phyloP scores from a whole-genome alignment of 2,329 filamentous ascomycete genomes.

The Talaromyces sp. region DNA sequence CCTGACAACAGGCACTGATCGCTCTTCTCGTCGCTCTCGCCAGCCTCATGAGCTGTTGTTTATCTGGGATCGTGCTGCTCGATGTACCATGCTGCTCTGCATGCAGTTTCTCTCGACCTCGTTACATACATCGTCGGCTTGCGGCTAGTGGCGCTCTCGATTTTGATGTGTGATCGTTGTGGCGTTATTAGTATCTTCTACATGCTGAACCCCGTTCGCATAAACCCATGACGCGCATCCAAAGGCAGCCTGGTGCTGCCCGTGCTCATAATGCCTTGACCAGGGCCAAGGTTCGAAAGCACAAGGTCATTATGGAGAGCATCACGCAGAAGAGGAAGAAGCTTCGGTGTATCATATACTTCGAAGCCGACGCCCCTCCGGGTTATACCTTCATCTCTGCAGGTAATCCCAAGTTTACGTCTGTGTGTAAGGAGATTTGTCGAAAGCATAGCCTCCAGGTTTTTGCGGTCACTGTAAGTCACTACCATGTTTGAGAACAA shows the following conservation, averaged over 20 bases:
- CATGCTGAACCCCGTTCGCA: neutral
- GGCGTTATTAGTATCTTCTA: neutral
- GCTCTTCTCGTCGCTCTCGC: neutral
- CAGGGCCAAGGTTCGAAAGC: slow-evolving; percentile 33
- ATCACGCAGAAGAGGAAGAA: slow-evolving; percentile 57
- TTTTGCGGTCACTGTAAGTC: slow-evolving; percentile 55
- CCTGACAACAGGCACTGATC: neutral
- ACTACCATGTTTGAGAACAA: neutral
- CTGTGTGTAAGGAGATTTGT: slow-evolving; percentile 55
- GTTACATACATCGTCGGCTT: neutral
- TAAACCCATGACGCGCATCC: slow-evolving; percentile 24
- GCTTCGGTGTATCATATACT: slow-evolving; percentile 49
- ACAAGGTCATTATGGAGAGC: slow-evolving; percentile 55
- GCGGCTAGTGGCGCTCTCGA: neutral
- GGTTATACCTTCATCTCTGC: slow-evolving; percentile 59
- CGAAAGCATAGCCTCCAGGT: slow-evolving; percentile 49
- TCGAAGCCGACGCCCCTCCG: slow-evolving; percentile 48
- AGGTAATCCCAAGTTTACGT: slow-evolving; percentile 55
- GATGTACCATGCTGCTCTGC: neutral
- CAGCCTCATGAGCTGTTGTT: neutral
- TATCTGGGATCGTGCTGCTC: neutral
- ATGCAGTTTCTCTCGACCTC: neutral
- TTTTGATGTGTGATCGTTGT: neutral
- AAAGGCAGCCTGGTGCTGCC: slow-evolving; percentile 18
- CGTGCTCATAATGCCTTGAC: slow-evolving; percentile 27